Evolutionary conservation across 345 rosid species (phyloP), one percentile per base, ranked within the genome.

Genomic region (Boechera stricta): DNA sequence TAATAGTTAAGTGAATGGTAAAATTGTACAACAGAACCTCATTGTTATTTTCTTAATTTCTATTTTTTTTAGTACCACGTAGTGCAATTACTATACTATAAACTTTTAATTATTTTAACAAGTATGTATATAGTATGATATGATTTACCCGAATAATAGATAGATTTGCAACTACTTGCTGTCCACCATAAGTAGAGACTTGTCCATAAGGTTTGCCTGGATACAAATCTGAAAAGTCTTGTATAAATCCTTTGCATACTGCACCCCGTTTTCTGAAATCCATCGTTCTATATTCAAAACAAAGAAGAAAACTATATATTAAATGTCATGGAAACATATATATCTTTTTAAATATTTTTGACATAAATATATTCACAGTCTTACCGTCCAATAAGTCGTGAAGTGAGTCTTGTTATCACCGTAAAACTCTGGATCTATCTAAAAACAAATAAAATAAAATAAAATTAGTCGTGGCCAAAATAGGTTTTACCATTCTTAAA

Each of bases 371-470:
- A 5, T 64, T 42, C 38, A 29, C 2, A 3, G 8, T 45, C 31
- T 31, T 47, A 65, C 70, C 56, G 70, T 47, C 56, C 56, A 47
- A 65, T 65, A 65, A 31, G 29, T 65, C 4, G 42, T 65, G 70
- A 65, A 65, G 13, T 33, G 54, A 45, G 41, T 29, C 38, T 12
- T 7, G 10, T 4, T 47, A 32, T 65, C 69, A 28, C 70, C 29
- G 5, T 65, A 65, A 0, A 65, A 32, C 16, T 65, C 29, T 29
- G 70, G 56, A 6, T 65, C 9, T n/a, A 65, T 65, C 42, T 65
- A 38, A 58, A 58, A 58, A 35, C 26, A 64, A 26, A 28, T n/a
- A 6, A 12, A 24, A 6, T 11, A 6, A 3, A 36, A 36, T 36
- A 57, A 29, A 44, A 3, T 26, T 64, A 64, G 53, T 44, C 15